Evolutionary conservation across 2,329 filamentous ascomycete genomes (phyloP).

Genomic region (Cytospora piceicola): DNA sequence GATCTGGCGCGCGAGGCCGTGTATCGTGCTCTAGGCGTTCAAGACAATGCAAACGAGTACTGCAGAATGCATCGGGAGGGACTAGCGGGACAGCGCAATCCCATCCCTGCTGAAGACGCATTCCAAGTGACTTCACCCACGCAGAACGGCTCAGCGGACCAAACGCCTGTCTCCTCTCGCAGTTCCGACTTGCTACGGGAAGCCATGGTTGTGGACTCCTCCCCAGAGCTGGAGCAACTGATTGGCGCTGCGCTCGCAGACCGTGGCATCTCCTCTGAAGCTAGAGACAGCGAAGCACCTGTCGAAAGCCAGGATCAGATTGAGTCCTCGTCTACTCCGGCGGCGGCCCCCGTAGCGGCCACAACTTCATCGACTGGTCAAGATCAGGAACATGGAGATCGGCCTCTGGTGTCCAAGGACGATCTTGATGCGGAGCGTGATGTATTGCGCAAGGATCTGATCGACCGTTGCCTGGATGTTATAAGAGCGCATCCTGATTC

Average conservation of each 20-base stretch:
- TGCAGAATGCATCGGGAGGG: constrained; percentile 66
- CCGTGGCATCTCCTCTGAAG: constrained; percentile 35
- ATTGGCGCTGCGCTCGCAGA: constrained; percentile 35
- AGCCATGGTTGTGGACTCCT: constrained; percentile 42
- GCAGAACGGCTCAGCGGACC: constrained; percentile 36
- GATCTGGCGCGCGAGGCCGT: constrained; percentile 77
- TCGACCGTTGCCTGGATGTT: constrained; percentile 88
- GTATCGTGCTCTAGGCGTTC: constrained; percentile 76
- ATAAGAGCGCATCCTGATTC: constrained; percentile 85
- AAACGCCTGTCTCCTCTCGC: constrained; percentile 22
- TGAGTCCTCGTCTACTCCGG: constrained; percentile 16
- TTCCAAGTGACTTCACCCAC: constrained; percentile 40
- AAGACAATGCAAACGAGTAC: constrained; percentile 69
- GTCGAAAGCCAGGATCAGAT: constrained; percentile 30
- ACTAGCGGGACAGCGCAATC: constrained; percentile 64
- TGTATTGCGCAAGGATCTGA: constrained; percentile 73
- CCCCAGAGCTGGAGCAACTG: constrained; percentile 35
- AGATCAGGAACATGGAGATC: constrained; percentile 32
- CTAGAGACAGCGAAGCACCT: constrained; percentile 34
- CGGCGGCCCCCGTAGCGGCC: constrained; percentile 14
- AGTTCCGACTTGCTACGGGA: constrained; percentile 30
- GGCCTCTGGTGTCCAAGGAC: constrained; percentile 65
- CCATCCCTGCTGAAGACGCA: constrained; percentile 66
- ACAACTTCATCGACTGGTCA: constrained; percentile 32
- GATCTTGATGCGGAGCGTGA: constrained; percentile 77